These are phyloP conservation scores for Aphanoascus verrucosus DNA, from an alignment of 2,329 filamentous ascomycete genomes.

Conservation along the genomic window DNA sequence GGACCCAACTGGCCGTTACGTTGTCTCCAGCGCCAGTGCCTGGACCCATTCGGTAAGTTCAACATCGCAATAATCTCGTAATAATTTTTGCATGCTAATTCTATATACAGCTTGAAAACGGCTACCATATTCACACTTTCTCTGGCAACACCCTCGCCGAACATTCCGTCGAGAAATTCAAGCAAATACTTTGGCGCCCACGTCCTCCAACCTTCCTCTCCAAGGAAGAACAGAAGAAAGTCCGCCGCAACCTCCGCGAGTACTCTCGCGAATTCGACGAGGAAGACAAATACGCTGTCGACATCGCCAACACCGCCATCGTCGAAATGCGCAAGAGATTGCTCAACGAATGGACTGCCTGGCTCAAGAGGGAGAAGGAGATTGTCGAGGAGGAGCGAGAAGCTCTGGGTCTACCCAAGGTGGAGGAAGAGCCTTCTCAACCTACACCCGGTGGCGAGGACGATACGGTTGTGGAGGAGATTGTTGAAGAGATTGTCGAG, in stretches of 20 bases:
- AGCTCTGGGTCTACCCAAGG: slow-evolving; percentile 53
- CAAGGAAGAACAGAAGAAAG: slow-evolving; percentile 94
- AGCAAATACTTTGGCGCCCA: slow-evolving; percentile 92
- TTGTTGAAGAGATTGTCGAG: slow-evolving; percentile 70
- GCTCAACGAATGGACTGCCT: slow-evolving; percentile 80
- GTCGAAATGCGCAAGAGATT: slow-evolving; percentile 74
- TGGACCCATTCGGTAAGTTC: slow-evolving; percentile 87
- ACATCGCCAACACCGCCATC: slow-evolving; percentile 85
- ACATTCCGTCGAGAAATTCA: slow-evolving; percentile 91
- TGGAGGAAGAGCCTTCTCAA: slow-evolving; percentile 49
- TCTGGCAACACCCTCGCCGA: slow-evolving; percentile 79
- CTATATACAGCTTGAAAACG: slow-evolving; percentile 78
- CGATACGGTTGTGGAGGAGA: slow-evolving; percentile 73
- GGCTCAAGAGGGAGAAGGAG: slow-evolving; percentile 62
- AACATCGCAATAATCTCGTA: not conserved
- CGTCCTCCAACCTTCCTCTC: slow-evolving; percentile 80
- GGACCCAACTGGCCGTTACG: slow-evolving; percentile 92
- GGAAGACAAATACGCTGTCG: slow-evolving; percentile 85
- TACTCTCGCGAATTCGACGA: slow-evolving; percentile 93
- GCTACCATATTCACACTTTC: slow-evolving; percentile 97
- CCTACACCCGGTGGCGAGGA: slow-evolving; percentile 53
- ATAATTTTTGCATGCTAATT: slow-evolving; percentile 7
- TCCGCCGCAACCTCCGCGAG: slow-evolving; percentile 96
- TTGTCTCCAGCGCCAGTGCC: slow-evolving; percentile 81
- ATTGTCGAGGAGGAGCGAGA: slow-evolving; percentile 63